phyloP scores from a whole-genome alignment of 2,329 filamentous ascomycete species.

The Aspergillus eucalypticola region DNA sequence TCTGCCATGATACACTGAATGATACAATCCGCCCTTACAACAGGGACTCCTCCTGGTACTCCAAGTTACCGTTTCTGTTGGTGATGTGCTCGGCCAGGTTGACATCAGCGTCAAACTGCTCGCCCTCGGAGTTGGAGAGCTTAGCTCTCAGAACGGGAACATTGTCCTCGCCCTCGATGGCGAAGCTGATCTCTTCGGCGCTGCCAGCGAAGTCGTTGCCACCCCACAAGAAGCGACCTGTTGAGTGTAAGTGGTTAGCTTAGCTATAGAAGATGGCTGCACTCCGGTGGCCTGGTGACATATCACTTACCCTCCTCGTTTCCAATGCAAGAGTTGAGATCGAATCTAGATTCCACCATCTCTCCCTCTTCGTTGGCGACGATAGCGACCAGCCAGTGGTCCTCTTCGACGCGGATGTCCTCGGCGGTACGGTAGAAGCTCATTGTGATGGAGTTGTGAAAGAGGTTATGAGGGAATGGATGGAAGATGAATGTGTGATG shows the following conservation, averaged over 20 bases:
- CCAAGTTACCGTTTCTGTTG: slow-evolving; percentile 8
- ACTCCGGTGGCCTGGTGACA: not conserved
- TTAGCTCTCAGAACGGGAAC: slow-evolving; percentile 20
- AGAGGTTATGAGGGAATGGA: not conserved
- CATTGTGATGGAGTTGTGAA: slow-evolving; percentile 13
- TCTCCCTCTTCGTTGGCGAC: slow-evolving; percentile 3
- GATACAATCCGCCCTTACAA: not conserved
- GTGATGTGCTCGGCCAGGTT: slow-evolving; percentile 20
- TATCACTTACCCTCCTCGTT: slow-evolving; percentile 16
- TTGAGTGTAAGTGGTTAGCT: not conserved
- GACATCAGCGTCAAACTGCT: slow-evolving; percentile 7
- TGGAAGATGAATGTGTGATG: not conserved
- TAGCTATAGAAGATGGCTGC: too few relatives aligned
- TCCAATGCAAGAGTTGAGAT: slow-evolving; percentile 17
- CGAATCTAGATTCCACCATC: not conserved
- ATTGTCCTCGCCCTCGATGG: slow-evolving; percentile 16
- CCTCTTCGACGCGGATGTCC: slow-evolving; percentile 14
- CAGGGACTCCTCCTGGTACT: slow-evolving; percentile 4
- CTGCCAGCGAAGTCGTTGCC: slow-evolving; percentile 14
- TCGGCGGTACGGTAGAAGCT: slow-evolving; percentile 19
- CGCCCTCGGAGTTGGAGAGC: slow-evolving; percentile 2
- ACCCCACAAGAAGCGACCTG: slow-evolving; percentile 20
- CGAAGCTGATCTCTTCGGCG: slow-evolving; percentile 15
- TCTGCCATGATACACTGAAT: not conserved
- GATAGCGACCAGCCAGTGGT: slow-evolving; percentile 8